phyloP scores from a whole-genome alignment of 495 filamentous ascomycete genomes.

The Hyaloscypha variabilis region DNA sequence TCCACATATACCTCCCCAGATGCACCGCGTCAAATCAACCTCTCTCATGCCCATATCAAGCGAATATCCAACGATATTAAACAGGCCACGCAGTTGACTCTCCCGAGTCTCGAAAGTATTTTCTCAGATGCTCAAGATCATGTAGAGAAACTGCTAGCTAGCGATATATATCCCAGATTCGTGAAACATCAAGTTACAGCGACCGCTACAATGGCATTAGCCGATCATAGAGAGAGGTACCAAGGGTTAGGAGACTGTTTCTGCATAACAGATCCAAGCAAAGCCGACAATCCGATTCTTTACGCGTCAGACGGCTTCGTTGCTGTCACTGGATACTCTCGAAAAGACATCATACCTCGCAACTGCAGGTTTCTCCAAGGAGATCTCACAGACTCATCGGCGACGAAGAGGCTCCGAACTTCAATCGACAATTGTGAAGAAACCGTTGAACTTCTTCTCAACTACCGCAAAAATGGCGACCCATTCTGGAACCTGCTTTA shows the following conservation, averaged over 20 bases:
- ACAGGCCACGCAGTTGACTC: slow-evolving; percentile 33
- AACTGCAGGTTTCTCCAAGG: slow-evolving; percentile 57
- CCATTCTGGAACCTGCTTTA: slow-evolving; percentile 61
- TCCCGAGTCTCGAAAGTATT: slow-evolving; percentile 41
- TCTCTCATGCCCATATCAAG: slow-evolving; percentile 33
- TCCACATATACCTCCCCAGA: slow-evolving; percentile 37
- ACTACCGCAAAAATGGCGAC: slow-evolving; percentile 52
- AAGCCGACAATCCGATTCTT: slow-evolving; percentile 53
- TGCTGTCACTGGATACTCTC: slow-evolving; percentile 47
- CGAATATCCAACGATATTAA: slow-evolving; percentile 39
- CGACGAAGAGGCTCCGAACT: slow-evolving; percentile 42
- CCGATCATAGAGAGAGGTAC: slow-evolving; percentile 37
- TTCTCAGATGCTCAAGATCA: slow-evolving; percentile 39
- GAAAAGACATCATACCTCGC: slow-evolving; percentile 47
- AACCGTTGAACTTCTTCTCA: slow-evolving; percentile 53
- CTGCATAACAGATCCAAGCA: slow-evolving; percentile 45
- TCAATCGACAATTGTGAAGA: slow-evolving; percentile 46
- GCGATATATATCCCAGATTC: slow-evolving; percentile 22
- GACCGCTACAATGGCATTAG: slow-evolving; percentile 41
- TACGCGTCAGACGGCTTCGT: slow-evolving; percentile 55
- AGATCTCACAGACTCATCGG: slow-evolving; percentile 43
- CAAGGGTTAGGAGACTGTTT: slow-evolving; percentile 48
- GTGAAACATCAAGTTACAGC: slow-evolving; percentile 44
- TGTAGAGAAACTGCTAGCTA: slow-evolving; percentile 17
- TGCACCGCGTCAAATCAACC: slow-evolving; percentile 42